These are phyloP conservation scores for Rhodotorula sp. DNA, from an alignment of 1,284 basidiomycete species.

Conservation along the genomic window DNA sequence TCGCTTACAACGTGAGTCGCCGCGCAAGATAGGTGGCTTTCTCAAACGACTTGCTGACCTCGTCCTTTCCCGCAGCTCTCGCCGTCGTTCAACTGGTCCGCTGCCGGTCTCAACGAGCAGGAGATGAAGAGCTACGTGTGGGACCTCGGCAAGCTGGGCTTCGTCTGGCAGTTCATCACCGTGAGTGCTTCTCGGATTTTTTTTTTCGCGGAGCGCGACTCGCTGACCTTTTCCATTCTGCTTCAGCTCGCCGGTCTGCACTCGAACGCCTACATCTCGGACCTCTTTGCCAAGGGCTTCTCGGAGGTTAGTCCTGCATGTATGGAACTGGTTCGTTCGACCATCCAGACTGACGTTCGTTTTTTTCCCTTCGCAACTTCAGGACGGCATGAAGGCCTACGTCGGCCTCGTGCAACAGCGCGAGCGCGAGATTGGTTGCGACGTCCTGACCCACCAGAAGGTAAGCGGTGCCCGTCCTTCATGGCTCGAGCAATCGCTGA, in stretches of 20 bases:
- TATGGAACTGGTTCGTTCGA: not conserved
- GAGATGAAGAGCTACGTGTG: conserved; percentile 92
- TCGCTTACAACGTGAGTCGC: conserved; percentile 71
- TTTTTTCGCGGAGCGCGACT: not conserved
- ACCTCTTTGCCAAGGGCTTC: conserved; percentile 83
- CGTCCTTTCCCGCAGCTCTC: conserved; percentile 33
- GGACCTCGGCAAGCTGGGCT: conserved; percentile 88
- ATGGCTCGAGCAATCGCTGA: conserved; percentile 51
- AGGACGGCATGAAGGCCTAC: conserved; percentile 86
- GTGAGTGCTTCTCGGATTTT: conserved; percentile 55
- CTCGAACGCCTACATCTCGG: conserved; percentile 95
- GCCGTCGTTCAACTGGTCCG: conserved; percentile 58
- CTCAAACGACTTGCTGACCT: conserved; percentile 68
- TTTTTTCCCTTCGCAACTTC: not conserved
- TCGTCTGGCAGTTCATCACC: conserved; percentile 98
- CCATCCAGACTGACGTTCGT: not conserved
- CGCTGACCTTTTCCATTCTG: conserved; percentile 3
- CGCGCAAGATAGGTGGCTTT: not conserved
- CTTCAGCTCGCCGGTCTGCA: conserved; percentile 87
- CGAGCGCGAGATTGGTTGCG: conserved; percentile 86
- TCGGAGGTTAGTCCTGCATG: conserved; percentile 53
- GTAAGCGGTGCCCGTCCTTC: conserved; percentile 74
- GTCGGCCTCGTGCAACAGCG: conserved; percentile 78
- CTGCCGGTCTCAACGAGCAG: conserved; percentile 77
- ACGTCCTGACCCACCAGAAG: conserved; percentile 87